phyloP scores from a whole-genome alignment of 2,329 filamentous ascomycete species.

The Arthrobotrys pseudoclavata region DNA sequence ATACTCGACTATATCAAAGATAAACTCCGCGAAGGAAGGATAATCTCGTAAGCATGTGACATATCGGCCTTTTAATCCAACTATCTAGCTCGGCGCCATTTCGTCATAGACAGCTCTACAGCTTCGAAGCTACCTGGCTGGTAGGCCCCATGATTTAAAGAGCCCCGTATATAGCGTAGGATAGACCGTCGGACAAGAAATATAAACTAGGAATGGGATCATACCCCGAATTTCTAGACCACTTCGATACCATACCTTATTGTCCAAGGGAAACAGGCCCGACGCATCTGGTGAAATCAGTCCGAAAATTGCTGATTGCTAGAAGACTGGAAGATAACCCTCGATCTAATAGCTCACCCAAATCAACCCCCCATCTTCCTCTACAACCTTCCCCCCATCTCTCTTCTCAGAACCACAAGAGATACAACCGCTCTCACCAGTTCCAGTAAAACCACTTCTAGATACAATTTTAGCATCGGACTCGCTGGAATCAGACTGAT shows the following conservation, averaged over 20 bases:
- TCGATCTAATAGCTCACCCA: slow-evolving; percentile 19
- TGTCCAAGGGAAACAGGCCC: neutral
- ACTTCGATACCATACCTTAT: neutral
- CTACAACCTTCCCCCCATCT: neutral
- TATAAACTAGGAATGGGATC: neutral
- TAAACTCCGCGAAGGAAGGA: neutral
- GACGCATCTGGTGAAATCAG: neutral
- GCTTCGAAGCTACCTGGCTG: slow-evolving; percentile 4
- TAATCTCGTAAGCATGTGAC: slow-evolving; percentile 17
- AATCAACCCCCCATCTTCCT: slow-evolving; percentile 13
- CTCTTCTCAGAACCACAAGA: neutral
- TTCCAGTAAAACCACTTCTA: slow-evolving; percentile 6
- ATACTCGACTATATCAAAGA: no score
- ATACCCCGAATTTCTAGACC: neutral
- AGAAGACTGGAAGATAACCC: neutral
- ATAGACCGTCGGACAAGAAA: neutral
- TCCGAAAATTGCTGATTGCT: neutral
- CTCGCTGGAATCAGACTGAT: slow-evolving; percentile 8
- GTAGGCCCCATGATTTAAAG: neutral
- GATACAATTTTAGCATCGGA: slow-evolving; percentile 7
- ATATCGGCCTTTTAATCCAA: slow-evolving; percentile 40
- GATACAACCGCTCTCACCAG: neutral
- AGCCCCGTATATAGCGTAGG: slow-evolving; percentile 35
- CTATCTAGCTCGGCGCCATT: slow-evolving; percentile 33
- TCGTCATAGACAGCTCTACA: slow-evolving; percentile 36